These are phyloP conservation scores for Chlamydomonas sp. DNA, from an alignment of 139 green algal species.

Conservation along the genomic window DNA sequence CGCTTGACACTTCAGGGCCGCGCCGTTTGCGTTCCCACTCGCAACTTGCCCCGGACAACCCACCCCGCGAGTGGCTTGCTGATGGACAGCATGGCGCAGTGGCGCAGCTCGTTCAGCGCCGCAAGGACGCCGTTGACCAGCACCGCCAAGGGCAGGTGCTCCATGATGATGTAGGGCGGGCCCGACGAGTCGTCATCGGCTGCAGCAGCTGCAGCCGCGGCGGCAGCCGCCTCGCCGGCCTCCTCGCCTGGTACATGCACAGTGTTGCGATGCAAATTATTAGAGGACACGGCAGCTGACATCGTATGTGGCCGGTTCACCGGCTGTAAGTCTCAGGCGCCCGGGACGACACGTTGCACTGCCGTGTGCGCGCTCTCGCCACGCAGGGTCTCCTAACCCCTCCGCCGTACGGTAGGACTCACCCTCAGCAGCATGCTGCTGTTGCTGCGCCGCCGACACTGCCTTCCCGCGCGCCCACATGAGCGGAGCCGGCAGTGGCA, in stretches of 20 bases:
- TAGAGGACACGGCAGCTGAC: too few relatives aligned
- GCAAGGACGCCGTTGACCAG: conserved; percentile 91
- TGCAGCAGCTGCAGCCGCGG: not conserved
- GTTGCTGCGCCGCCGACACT: not conserved
- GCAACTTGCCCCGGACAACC: too few relatives aligned
- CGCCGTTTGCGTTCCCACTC: too few relatives aligned
- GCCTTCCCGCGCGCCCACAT: conserved; percentile 13
- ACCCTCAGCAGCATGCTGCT: conserved; percentile 1
- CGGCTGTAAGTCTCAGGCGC: too few relatives aligned
- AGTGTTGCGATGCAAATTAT: too few relatives aligned
- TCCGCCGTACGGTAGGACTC: too few relatives aligned
- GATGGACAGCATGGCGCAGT: conserved; percentile 80
- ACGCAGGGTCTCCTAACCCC: too few relatives aligned
- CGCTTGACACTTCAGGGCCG: too few relatives aligned
- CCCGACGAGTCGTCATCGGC: conserved; percentile 44
- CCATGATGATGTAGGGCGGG: conserved; percentile 88
- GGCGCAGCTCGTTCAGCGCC: conserved; percentile 95
- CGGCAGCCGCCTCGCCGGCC: not conserved
- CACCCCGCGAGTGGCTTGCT: conserved; percentile 19
- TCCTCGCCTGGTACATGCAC: not conserved
- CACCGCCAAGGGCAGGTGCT: conserved; percentile 91
- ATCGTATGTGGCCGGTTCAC: too few relatives aligned
- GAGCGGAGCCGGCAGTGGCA: conserved; percentile 67
- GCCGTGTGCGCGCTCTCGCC: too few relatives aligned
- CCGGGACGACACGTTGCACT: too few relatives aligned